Percentiles rank a stretch among this genome's conserved stretches.
These are phyloP conservation scores for Chaetomium sp. DNA, from an alignment of 2,329 filamentous ascomycete genomes.

Conservation along the genomic window DNA sequence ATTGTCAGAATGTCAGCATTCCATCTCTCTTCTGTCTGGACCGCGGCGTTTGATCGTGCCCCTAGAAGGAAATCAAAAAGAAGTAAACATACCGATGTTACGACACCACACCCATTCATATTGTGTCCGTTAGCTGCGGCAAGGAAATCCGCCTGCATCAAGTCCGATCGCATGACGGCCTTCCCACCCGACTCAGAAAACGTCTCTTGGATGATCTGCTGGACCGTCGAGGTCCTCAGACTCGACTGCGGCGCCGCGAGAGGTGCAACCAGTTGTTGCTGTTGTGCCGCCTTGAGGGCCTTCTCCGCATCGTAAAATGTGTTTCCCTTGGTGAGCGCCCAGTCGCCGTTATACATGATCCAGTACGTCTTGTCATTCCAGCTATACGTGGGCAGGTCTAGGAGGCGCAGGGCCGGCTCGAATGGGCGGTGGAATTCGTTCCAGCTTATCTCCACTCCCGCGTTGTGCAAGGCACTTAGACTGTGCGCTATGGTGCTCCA, in stretches of 20 bases:
- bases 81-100: constrained; percentile 46
- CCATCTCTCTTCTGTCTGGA: too few species aligned
- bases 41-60: too few species aligned
- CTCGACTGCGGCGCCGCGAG: constrained; percentile 13
- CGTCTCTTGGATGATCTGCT: constrained; percentile 43
- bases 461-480: constrained; percentile 52
- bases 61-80: constrained; percentile 9
- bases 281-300: background rate
- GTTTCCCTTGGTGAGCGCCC: constrained; percentile 67
- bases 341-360: constrained; percentile 63
- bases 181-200: constrained; percentile 34
- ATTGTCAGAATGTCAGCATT: too few species aligned
- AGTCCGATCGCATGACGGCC: constrained; percentile 44
- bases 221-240: constrained; percentile 42
- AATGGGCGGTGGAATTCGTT: constrained; percentile 67
- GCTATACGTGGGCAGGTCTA: constrained; percentile 68
- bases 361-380: constrained; percentile 75
- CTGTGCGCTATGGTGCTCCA: constrained; percentile 58
- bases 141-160: constrained; percentile 44
- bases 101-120: constrained; percentile 48
- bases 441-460: constrained; percentile 64
- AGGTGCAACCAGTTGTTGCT: too few species aligned
- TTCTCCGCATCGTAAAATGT: constrained; percentile 37
- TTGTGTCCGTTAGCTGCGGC: constrained; percentile 46
- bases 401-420: constrained; percentile 57